Evolutionary conservation across 1,139 yeast genomes (phyloP).

Genomic region (Yamadazyma jaroonii): DNA sequence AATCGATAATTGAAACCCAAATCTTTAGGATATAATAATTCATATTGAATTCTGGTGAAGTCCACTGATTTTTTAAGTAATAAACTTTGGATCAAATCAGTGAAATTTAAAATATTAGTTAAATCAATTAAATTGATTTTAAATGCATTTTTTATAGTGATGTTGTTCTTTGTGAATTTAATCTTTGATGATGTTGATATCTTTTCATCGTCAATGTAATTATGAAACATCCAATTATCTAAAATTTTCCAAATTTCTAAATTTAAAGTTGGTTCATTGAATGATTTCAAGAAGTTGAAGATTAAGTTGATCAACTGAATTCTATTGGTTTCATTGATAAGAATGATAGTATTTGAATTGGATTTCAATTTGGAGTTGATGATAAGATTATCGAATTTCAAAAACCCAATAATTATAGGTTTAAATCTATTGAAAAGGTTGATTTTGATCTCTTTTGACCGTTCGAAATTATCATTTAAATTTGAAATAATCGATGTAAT

Average conservation of each 20-base stretch:
- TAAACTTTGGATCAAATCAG: conserved; percentile 44
- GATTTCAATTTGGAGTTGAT: conserved; percentile 14
- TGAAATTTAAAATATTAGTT: conserved; percentile 63
- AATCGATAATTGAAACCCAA: conserved; percentile 60
- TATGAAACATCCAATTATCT: conserved; percentile 71
- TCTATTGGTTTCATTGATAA: conserved; percentile 36
- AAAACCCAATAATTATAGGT: conserved; percentile 36
- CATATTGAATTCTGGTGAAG: not conserved
- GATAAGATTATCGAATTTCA: conserved; percentile 41
- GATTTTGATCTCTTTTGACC: conserved; percentile 28
- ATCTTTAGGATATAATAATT: conserved; percentile 59
- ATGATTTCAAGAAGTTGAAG: conserved; percentile 43
- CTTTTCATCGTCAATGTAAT: conserved; percentile 17
- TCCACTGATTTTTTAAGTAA: conserved; percentile 16
- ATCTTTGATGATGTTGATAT: conserved; percentile 4
- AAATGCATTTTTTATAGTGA: conserved; percentile 32
- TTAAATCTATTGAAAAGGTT: conserved; percentile 33
- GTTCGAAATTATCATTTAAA: conserved; percentile 21
- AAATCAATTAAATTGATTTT: conserved; percentile 34
- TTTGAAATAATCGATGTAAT: conserved; percentile 35
- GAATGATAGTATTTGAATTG: conserved; percentile 23
- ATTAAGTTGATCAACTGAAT: conserved; percentile 34
- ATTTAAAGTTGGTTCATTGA: conserved; percentile 41
- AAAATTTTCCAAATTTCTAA: conserved; percentile 63
- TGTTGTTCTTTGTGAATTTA: conserved; percentile 2